Conservation (phyloP, 441 rosid genomes). For the Pelargonium citronellum region DNA sequence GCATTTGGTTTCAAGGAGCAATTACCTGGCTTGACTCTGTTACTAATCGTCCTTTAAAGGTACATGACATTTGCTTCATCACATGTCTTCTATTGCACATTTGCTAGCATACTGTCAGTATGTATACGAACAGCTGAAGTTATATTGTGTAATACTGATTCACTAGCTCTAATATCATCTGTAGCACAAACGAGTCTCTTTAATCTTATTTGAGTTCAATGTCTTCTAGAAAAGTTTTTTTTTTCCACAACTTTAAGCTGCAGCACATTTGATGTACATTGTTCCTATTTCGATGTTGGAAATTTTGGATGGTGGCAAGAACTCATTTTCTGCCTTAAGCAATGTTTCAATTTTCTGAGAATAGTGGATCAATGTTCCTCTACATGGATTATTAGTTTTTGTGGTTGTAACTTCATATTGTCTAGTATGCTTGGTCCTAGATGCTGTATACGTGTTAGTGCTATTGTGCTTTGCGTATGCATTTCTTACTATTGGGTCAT, state of each 20-base stretch:
- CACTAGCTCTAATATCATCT: background rate
- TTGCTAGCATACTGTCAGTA: background rate
- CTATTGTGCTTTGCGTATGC: background rate
- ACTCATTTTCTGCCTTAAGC: background rate
- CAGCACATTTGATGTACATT: background rate
- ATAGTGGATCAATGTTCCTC: slow-evolving; percentile 1
- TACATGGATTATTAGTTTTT: background rate
- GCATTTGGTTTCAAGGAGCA: slow-evolving; percentile 38
- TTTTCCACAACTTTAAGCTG: background rate
- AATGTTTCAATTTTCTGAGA: background rate
- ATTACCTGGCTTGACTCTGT: slow-evolving; percentile 94
- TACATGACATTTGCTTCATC: slow-evolving; percentile 20
- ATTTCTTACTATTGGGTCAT: background rate
- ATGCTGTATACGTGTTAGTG: background rate
- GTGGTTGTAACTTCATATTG: background rate
- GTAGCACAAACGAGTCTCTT: background rate
- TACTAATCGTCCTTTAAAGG: slow-evolving; percentile 84
- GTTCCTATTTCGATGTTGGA: background rate
- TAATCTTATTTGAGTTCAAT: slow-evolving; percentile 2
- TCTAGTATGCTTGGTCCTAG: background rate
- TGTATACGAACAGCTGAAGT: background rate
- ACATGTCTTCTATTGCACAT: slow-evolving; percentile 1
- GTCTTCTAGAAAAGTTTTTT: background rate
- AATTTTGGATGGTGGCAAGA: slow-evolving; percentile 3
- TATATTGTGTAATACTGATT: background rate